phyloP scores from a whole-genome alignment of 2,329 filamentous ascomycete genomes.

The Penicillium sp. region DNA sequence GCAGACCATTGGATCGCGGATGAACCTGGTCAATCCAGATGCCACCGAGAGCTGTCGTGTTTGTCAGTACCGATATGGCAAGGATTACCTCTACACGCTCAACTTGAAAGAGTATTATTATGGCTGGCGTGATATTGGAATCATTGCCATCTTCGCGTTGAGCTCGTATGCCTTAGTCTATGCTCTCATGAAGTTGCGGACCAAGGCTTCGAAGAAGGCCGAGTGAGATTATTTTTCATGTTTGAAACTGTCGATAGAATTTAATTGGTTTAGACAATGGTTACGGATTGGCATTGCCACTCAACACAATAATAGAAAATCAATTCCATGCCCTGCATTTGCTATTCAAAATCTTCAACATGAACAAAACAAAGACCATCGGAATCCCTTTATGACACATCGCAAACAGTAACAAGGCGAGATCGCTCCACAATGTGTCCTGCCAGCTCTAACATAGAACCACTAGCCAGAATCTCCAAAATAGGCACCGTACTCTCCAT shows the following conservation, averaged over 20 bases:
- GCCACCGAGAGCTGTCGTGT: conserved; percentile 51
- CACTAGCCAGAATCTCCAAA: conserved; percentile 26
- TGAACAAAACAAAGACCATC: too few species aligned
- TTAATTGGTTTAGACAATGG: background rate
- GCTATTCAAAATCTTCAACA: too few species aligned
- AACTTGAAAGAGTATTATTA: conserved; percentile 56
- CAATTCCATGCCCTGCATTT: too few species aligned
- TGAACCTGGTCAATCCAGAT: conserved; percentile 53
- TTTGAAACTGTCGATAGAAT: too few species aligned
- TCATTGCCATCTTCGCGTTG: conserved; percentile 50
- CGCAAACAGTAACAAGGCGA: too few species aligned
- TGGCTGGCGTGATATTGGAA: conserved; percentile 58
- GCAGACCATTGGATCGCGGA: conserved; percentile 36
- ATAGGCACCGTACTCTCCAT: conserved; percentile 28
- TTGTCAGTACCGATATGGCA: conserved; percentile 52
- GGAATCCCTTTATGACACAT: too few species aligned
- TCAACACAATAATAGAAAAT: background rate
- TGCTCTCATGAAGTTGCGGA: conserved; percentile 24
- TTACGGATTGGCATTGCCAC: background rate
- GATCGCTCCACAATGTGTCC: too few species aligned
- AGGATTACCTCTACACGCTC: conserved; percentile 53
- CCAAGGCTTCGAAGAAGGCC: conserved; percentile 22
- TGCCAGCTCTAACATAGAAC: conserved; percentile 18
- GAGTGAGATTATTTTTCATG: too few species aligned
- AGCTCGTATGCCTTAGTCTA: conserved; percentile 47